Conservation (phyloP, 192 early-diverging fungal genomes). For the Radiomyces spectabilis region DNA sequence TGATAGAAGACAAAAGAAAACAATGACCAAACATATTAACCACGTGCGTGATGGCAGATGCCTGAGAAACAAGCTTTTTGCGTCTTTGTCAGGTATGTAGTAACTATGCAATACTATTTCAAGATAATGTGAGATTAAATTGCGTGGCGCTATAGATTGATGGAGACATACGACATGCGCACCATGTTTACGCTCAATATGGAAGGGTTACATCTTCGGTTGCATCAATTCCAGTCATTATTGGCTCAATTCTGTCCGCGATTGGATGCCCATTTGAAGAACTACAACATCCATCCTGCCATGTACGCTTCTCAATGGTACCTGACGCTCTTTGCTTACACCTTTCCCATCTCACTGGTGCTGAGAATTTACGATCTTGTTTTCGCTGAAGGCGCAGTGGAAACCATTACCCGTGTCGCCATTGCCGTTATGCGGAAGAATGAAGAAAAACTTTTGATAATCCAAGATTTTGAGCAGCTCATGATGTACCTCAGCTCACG, state of each 20-base stretch:
- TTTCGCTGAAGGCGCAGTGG: constrained; percentile 78
- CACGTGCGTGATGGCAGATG: too few relatives aligned
- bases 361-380: constrained; percentile 85
- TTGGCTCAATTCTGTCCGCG: constrained; percentile 66
- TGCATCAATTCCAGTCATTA: constrained; percentile 79
- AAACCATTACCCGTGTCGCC: constrained; percentile 77
- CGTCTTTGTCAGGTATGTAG: constrained; percentile 61
- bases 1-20: too few relatives aligned
- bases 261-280: constrained; percentile 66
- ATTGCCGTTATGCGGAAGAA: constrained; percentile 83
- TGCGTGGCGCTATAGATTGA: too few relatives aligned
- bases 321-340: constrained; percentile 88
- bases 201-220: constrained; percentile 82
- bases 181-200: constrained; percentile 88
- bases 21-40: too few relatives aligned
- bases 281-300: constrained; percentile 64
- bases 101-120: background rate
- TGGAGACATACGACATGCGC: constrained; percentile 87
- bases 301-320: constrained; percentile 98
- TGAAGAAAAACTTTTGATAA: constrained; percentile 55
- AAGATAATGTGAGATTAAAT: too few relatives aligned
- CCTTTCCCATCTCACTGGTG: constrained; percentile 80
- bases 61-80: constrained; percentile 90
- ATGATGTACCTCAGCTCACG: constrained; percentile 74
- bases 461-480: constrained; percentile 73